Evolutionary conservation across 148 eudicot species (phyloP), one percentile per base, ranked within the genome.

Genomic region (Rhododendron ovatum): DNA sequence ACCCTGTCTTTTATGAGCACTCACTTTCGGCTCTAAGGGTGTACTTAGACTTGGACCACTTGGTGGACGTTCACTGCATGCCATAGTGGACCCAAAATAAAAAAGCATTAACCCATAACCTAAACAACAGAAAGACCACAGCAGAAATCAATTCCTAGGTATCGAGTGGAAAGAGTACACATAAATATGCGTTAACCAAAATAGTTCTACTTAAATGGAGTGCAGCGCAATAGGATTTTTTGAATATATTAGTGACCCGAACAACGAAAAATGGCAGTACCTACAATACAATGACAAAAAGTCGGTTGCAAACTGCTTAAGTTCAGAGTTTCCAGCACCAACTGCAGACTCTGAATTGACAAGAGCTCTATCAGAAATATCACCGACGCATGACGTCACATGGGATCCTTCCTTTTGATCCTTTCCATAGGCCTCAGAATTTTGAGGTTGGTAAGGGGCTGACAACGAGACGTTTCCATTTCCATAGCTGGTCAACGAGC

Each of bases 271-370:
- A 83, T 22, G 47, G 28, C 81, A 77, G 22, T 94, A 93, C 99
- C 99, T 88, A 84, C 94, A 93, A 88, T 93, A 95, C 82, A 91
- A 51, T 35, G 96, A 94, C 90, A 94, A 87, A 84, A 94, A 91
- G 65, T 91, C 89, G 45, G 90, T 35, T 57, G 98, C 95, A 89
- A 91, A 93, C 88, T 92, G 89, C 84, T 94, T 89, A 41, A 92
- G 90, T 84, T 93, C 93, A 14, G 87, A 78, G 33, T 88, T 89
- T 41, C 86, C 85, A 26, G 53, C 88, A 53, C 80, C 87, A 78
- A 71, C 69, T 84, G 51, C 84, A 74, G 87, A 77, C 82, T 78
- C 88, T 24, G 89, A 86, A 65, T 82, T 86, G 8, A 17, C 85
- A 82, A 45, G 84, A 30, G 48, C 86, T 82, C 81, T 69, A 55